Conservation (phyloP, 768 basidiomycete species). For the Leccinum obscurum region DNA sequence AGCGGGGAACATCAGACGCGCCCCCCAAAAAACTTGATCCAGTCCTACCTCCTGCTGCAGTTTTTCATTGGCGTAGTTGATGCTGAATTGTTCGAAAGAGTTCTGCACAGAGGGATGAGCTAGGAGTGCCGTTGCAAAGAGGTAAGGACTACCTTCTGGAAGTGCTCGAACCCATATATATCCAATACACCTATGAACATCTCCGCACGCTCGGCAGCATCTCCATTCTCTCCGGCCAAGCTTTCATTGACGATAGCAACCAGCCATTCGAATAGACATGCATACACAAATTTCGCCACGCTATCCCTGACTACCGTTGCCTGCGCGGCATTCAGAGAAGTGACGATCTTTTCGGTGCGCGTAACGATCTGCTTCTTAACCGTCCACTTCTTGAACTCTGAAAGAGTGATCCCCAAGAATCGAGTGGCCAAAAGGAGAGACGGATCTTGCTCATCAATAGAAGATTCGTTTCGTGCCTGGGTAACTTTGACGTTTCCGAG, state of each 20-base stretch:
- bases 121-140: background rate
- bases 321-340: conserved; percentile 79
- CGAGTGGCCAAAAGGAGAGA: conserved; percentile 80
- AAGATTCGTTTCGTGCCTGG: conserved; percentile 76
- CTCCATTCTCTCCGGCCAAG: conserved; percentile 91
- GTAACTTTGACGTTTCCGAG: conserved; percentile 97
- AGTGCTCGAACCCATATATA: conserved; percentile 97
- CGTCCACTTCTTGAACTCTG: conserved; percentile 99
- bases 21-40: background rate
- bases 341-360: conserved; percentile 93
- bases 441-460: conserved; percentile 80
- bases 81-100: conserved; percentile 97
- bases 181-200: conserved; percentile 99
- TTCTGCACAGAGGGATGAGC: conserved; percentile 47
- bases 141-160: conserved; percentile 72
- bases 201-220: conserved; percentile 85
- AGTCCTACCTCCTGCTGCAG: conserved; percentile 87
- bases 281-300: conserved; percentile 98
- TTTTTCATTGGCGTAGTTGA: conserved; percentile 99
- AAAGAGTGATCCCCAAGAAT: conserved; percentile 84
- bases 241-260: conserved; percentile 97
- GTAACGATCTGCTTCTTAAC: conserved; percentile 97
- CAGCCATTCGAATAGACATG: conserved; percentile 98
- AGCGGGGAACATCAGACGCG: conserved; percentile 14
- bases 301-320: conserved; percentile 94